Evolutionary conservation across 306 rosid genomes (phyloP).

Genomic region (Sindora glabra): DNA sequence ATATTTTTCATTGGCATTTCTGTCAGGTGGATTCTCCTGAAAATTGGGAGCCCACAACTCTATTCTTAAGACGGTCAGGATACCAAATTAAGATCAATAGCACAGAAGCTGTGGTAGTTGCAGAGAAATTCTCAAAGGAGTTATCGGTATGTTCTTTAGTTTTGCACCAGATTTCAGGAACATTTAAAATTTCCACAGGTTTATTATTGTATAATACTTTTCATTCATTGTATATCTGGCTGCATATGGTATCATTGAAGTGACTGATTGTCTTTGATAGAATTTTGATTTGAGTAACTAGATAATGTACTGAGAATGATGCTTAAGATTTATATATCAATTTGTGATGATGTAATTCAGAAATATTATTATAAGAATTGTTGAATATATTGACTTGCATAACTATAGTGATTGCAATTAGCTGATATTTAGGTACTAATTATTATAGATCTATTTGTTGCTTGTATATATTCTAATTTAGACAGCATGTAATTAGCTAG

Average conservation of each 20-base stretch:
- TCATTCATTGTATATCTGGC: background rate
- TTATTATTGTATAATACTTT: background rate
- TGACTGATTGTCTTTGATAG: background rate
- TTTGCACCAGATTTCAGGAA: background rate
- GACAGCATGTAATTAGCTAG: too few relatives aligned
- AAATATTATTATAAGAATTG: too few relatives aligned
- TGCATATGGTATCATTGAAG: background rate
- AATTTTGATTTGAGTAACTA: too few relatives aligned
- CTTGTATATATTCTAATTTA: too few relatives aligned
- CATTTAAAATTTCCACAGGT: background rate
- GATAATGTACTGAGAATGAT: background rate
- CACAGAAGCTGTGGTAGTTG: slow-evolving; percentile 41
- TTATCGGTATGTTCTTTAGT: slow-evolving; percentile 55
- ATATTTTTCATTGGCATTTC: slow-evolving; percentile 13
- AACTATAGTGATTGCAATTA: too few relatives aligned
- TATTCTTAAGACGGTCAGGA: slow-evolving; percentile 60
- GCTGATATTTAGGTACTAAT: too few relatives aligned
- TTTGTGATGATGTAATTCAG: too few relatives aligned
- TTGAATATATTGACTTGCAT: too few relatives aligned
- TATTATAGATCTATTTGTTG: too few relatives aligned
- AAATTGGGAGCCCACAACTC: slow-evolving; percentile 73
- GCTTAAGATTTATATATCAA: too few relatives aligned
- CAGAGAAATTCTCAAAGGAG: slow-evolving; percentile 78
- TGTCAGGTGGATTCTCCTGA: slow-evolving; percentile 79
- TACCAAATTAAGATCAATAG: slow-evolving; percentile 58